phyloP scores from a whole-genome alignment of 441 rosid genomes.

The Breynia disticha region DNA sequence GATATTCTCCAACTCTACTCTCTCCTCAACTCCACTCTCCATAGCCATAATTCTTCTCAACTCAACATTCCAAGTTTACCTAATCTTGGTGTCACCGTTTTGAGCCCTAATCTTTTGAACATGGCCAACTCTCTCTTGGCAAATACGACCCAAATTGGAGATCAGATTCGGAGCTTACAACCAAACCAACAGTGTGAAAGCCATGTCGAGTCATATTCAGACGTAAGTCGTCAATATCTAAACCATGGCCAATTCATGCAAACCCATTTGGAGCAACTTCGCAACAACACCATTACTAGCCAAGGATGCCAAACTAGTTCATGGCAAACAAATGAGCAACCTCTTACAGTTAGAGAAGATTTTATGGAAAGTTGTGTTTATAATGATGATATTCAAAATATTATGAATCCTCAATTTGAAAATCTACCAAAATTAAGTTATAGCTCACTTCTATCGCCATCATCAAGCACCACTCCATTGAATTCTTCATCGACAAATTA shows the following conservation, averaged over 20 bases:
- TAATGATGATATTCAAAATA: conserved; percentile 12
- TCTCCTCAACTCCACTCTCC: conserved; percentile 31
- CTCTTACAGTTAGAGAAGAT: conserved; percentile 1
- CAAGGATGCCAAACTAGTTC: conserved; percentile 12
- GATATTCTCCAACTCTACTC: conserved; percentile 61
- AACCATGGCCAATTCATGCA: conserved; percentile 18
- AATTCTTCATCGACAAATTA: conserved; percentile 35
- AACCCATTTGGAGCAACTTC: conserved; percentile 25
- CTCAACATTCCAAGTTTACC: conserved; percentile 20
- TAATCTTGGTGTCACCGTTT: conserved; percentile 19
- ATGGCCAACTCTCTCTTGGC: conserved; percentile 24
- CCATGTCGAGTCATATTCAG: conserved; percentile 6
- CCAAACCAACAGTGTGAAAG: conserved; percentile 5
- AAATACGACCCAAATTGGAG: conserved; percentile 13
- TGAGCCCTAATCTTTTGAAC: conserved; percentile 22
- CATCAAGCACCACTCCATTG: conserved; percentile 44
- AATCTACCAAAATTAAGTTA: conserved; percentile 19
- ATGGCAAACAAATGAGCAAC: conserved; percentile 9
- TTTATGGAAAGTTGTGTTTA: conserved; percentile 10
- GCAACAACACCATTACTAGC: conserved; percentile 4
- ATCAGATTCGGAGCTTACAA: conserved; percentile 17
- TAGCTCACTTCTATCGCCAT: conserved; percentile 29
- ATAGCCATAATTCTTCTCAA: conserved; percentile 25
- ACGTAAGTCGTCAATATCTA: conserved; percentile 9
- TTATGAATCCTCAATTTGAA: conserved; percentile 15